phyloP scores from a whole-genome alignment of 768 basidiomycete species.

The Paxillus involutus region DNA sequence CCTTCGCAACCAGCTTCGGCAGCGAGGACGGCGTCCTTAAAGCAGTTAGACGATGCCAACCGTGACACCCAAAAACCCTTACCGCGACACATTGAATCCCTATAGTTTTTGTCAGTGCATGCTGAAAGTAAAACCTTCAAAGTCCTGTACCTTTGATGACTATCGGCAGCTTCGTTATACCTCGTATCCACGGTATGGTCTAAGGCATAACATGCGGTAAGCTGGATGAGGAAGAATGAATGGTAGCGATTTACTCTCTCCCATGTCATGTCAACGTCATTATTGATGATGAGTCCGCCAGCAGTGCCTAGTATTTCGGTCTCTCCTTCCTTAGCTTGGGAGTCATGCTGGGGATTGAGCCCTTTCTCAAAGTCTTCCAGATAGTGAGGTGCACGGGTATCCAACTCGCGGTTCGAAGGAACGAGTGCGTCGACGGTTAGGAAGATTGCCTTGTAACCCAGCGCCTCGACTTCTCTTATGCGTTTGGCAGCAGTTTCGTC shows the following conservation, averaged over 20 bases:
- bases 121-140: neutral
- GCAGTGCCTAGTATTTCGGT: constrained; percentile 59
- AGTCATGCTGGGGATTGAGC: constrained; percentile 18
- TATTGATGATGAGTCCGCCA: constrained; percentile 61
- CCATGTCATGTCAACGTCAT: constrained; percentile 80
- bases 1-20: constrained; percentile 83
- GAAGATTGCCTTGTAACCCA: constrained; percentile 88
- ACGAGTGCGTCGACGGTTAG: constrained; percentile 91
- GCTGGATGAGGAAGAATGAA: neutral
- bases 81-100: constrained; percentile 78
- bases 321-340: constrained; percentile 32
- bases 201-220: constrained; percentile 21
- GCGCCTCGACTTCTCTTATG: constrained; percentile 63
- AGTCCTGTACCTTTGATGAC: constrained; percentile 62
- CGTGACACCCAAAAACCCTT: neutral
- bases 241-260: constrained; percentile 45
- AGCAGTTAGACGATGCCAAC: constrained; percentile 7
- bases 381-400: constrained; percentile 60
- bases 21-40: constrained; percentile 83
- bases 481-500: constrained; percentile 65
- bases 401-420: constrained; percentile 76
- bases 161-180: constrained; percentile 68
- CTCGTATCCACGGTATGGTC: constrained; percentile 78
- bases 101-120: constrained; percentile 24
- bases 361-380: constrained; percentile 56